phyloP scores from a whole-genome alignment of 139 green algal genomes.

The Coelastrella sp. region DNA sequence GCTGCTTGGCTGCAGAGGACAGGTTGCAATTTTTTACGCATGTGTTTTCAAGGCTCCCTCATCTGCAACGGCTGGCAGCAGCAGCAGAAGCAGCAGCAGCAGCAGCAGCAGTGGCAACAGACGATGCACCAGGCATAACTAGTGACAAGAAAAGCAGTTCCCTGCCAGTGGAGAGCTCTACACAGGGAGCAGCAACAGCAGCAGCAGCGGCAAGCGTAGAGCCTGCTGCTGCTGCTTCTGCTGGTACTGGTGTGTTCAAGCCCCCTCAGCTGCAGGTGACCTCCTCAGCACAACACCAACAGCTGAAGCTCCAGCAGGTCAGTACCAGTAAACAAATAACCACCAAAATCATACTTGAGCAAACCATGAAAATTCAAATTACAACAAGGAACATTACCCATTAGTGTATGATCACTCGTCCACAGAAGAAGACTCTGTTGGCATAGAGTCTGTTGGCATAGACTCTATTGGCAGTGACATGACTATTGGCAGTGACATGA shows the following conservation, averaged over 20 bases:
- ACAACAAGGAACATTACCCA: too few relatives aligned
- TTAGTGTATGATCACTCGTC: too few relatives aligned
- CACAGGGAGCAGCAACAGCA: neutral
- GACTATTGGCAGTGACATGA: too few relatives aligned
- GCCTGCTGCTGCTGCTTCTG: neutral
- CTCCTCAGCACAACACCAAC: neutral
- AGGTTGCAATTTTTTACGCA: constrained; percentile 14
- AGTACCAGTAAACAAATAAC: neutral
- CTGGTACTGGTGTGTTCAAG: neutral
- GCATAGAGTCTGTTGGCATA: too few relatives aligned
- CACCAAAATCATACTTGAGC: neutral
- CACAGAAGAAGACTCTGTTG: too few relatives aligned
- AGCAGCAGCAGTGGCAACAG: neutral
- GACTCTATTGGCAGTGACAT: too few relatives aligned
- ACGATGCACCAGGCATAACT: neutral
- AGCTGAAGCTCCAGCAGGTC: constrained; percentile 9
- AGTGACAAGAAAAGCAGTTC: neutral
- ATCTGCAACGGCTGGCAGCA: constrained; percentile 5
- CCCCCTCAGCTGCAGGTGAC: neutral
- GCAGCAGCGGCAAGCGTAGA: neutral
- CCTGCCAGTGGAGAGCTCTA: neutral
- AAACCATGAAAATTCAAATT: too few relatives aligned
- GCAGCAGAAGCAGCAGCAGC: neutral
- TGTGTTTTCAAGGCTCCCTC: neutral
- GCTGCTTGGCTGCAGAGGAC: neutral